These are phyloP conservation scores for Chernovozyma aurita DNA, from an alignment of 1,139 yeast species.

Conservation along the genomic window DNA sequence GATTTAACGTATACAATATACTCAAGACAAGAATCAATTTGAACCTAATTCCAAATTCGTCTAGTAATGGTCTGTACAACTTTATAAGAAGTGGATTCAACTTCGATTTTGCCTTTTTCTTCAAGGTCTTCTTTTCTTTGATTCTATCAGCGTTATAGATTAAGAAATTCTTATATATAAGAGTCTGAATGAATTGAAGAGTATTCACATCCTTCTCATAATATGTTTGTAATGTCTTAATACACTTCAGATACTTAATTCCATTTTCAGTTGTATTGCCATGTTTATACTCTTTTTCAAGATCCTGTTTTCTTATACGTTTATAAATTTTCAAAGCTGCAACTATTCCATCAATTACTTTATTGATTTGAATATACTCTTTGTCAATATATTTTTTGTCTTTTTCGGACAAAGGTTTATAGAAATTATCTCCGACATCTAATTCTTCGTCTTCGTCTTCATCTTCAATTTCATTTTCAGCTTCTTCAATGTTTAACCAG, in stretches of 20 bases:
- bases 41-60: conserved; percentile 23
- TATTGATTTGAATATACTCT: conserved; percentile 1
- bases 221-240: conserved; percentile 17
- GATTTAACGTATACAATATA: conserved; percentile 4
- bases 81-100: conserved; percentile 27
- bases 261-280: conserved; percentile 39
- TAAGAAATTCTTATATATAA: conserved; percentile 23
- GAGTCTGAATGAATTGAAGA: conserved; percentile 10
- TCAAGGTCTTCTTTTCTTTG: conserved; percentile 11
- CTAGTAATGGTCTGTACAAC: conserved; percentile 30
- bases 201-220: conserved; percentile 5
- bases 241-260: conserved; percentile 35
- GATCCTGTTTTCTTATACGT: conserved; percentile 43
- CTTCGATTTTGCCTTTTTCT: conserved; percentile 16
- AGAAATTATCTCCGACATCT: background rate
- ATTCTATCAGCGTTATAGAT: conserved; percentile 23
- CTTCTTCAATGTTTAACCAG: conserved; percentile 51
- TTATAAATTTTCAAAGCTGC: conserved; percentile 27
- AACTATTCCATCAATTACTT: conserved; percentile 3
- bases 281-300: conserved; percentile 29
- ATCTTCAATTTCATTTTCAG: conserved; percentile 20
- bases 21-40: conserved; percentile 11
- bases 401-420: conserved; percentile 5
- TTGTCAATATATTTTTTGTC: conserved; percentile 2
- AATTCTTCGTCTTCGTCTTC: conserved; percentile 13